phyloP scores from a whole-genome alignment of 441 rosid genomes.

The Adansonia grandidieri region DNA sequence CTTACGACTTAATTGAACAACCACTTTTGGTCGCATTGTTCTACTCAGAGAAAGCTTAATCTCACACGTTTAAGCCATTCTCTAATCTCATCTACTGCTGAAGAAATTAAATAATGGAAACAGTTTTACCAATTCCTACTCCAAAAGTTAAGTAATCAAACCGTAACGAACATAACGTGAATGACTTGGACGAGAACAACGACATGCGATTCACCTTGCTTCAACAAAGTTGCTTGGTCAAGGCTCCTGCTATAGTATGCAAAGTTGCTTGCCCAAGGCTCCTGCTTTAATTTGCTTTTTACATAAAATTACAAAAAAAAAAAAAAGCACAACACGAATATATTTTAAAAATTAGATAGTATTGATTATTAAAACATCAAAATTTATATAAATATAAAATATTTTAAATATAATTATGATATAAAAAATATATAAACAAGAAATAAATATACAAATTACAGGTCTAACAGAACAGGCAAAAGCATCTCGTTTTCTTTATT shows the following conservation, averaged over 20 bases:
- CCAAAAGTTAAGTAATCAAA: not conserved
- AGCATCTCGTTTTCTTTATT: not conserved
- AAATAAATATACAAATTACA: too few relatives aligned
- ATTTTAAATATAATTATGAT: not conserved
- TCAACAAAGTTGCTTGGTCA: not conserved
- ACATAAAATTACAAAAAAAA: too few relatives aligned
- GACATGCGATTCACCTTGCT: not conserved
- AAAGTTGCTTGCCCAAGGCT: too few relatives aligned
- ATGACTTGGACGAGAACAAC: not conserved
- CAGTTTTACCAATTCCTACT: not conserved
- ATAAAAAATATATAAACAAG: too few relatives aligned
- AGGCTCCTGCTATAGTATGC: not conserved
- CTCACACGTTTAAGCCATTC: not conserved
- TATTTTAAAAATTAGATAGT: too few relatives aligned
- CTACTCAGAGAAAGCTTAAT: not conserved
- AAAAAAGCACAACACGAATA: too few relatives aligned
- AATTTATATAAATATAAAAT: too few relatives aligned
- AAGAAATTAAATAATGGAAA: not conserved
- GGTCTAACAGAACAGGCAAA: not conserved
- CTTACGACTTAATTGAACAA: not conserved
- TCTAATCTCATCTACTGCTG: not conserved
- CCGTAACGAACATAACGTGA: not conserved
- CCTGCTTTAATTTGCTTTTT: too few relatives aligned
- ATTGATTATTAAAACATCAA: too few relatives aligned
- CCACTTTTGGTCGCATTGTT: not conserved